Evolutionary conservation across 257 asterid species (phyloP).

Genomic region (Ilex aquifolium): DNA sequence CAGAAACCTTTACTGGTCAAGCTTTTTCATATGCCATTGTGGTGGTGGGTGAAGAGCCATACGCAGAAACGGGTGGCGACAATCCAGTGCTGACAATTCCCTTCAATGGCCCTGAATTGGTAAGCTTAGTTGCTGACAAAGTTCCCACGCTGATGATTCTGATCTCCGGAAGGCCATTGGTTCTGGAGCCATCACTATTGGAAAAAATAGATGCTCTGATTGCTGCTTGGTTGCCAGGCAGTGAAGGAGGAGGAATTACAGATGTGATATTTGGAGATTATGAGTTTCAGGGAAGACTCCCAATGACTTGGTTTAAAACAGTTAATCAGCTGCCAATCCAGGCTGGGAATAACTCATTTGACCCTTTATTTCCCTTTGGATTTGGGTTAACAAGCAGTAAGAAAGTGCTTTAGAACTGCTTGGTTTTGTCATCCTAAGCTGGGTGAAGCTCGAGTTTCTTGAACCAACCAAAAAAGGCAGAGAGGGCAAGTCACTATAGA

Average conservation of each 20-base stretch:
- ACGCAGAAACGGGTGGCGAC: conserved; percentile 71
- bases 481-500: no score
- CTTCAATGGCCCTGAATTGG: conserved; percentile 46
- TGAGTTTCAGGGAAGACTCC: conserved; percentile 67
- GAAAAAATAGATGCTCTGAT: conserved; percentile 61
- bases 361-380: conserved; percentile 71
- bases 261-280: conserved; percentile 79
- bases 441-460: no score
- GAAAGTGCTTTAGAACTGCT: neutral
- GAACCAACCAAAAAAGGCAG: no score
- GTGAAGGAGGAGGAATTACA: conserved; percentile 60
- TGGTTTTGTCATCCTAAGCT: no score
- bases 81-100: conserved; percentile 53
- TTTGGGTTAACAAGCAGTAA: conserved; percentile 47
- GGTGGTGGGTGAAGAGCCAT: conserved; percentile 77
- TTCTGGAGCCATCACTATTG: conserved; percentile 40
- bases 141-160: conserved; percentile 58
- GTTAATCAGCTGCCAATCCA: conserved; percentile 64
- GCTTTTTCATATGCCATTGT: conserved; percentile 63
- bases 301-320: conserved; percentile 61
- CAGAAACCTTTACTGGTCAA: conserved; percentile 26
- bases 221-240: conserved; percentile 93
- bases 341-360: conserved; percentile 32
- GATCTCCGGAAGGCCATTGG: conserved; percentile 76
- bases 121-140: conserved; percentile 38